Evolutionary conservation across 768 basidiomycete species (phyloP).

Genomic region (Tephrocybe sp.): DNA sequence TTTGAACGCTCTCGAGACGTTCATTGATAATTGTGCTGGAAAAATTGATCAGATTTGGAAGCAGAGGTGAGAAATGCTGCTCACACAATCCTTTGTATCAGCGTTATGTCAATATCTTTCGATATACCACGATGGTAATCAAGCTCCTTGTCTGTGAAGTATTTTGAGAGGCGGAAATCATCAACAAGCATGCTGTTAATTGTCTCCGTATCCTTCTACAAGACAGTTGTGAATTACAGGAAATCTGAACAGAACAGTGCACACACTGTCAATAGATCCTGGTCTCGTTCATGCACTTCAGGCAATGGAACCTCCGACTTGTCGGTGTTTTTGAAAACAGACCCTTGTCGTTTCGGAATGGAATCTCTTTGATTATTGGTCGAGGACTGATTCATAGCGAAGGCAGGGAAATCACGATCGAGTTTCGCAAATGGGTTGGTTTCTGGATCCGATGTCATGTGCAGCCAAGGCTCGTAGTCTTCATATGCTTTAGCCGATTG

Average conservation of each 20-base stretch:
- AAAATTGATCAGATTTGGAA: background rate
- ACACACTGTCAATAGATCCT: slow-evolving; percentile 26
- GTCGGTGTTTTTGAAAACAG: background rate
- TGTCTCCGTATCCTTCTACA: slow-evolving; percentile 28
- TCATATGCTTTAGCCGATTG: slow-evolving; percentile 1
- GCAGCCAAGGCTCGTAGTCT: slow-evolving; percentile 23
- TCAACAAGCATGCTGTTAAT: slow-evolving; percentile 26
- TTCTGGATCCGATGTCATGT: slow-evolving; percentile 17
- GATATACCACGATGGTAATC: slow-evolving; percentile 13
- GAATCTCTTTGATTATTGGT: background rate
- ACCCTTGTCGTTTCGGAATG: background rate
- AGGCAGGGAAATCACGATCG: slow-evolving; percentile 22
- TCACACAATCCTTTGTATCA: slow-evolving; percentile 41
- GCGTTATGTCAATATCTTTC: slow-evolving; percentile 34
- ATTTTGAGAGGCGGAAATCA: slow-evolving; percentile 24
- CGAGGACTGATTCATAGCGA: background rate
- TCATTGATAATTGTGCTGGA: slow-evolving; percentile 33
- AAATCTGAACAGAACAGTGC: background rate
- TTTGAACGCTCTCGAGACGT: slow-evolving; percentile 36
- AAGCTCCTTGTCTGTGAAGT: slow-evolving; percentile 18
- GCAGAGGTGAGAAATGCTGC: background rate
- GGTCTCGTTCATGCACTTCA: slow-evolving; percentile 14
- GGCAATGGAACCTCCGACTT: background rate
- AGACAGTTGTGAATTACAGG: background rate
- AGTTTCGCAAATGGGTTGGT: slow-evolving; percentile 25